A percentile compares a stretch with the other conserved stretches of the same genome.
Evolutionary conservation across 257 asterid genomes (phyloP).

Genomic region (Solanum chaucha): DNA sequence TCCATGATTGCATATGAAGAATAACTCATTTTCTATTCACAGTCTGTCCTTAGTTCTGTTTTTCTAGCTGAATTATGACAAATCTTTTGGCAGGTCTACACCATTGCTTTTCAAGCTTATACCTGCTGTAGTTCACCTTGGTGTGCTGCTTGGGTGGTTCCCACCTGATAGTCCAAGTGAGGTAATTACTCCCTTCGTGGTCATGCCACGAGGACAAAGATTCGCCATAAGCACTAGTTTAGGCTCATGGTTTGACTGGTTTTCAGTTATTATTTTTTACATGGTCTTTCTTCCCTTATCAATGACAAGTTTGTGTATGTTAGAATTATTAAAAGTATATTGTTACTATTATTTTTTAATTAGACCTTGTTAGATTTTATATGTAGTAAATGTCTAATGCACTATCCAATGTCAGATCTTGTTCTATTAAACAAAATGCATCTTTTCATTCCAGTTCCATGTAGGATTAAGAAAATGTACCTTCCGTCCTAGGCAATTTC

Average conservation of each 20-base stretch:
- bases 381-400: neutral
- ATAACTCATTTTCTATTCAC: neutral
- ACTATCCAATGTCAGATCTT: neutral
- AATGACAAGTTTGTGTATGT: neutral
- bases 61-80: neutral
- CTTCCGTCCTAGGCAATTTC: neutral
- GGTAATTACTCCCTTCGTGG: constrained; percentile 25
- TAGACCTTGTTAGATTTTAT: neutral
- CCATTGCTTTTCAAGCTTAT: constrained; percentile 91
- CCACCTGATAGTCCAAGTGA: constrained; percentile 67
- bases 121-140: constrained; percentile 93
- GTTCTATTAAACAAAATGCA: neutral
- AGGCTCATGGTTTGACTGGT: constrained; percentile 1
- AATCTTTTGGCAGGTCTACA: constrained; percentile 59
- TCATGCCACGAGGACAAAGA: neutral
- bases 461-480: neutral
- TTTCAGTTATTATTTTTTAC: neutral
- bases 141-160: constrained; percentile 86
- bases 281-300: neutral
- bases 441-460: neutral
- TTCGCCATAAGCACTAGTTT: neutral
- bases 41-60: neutral
- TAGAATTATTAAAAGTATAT: neutral
- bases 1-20: neutral
- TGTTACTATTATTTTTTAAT: neutral